phyloP scores from a whole-genome alignment of 495 filamentous ascomycete species.

The Tuber brumale region DNA sequence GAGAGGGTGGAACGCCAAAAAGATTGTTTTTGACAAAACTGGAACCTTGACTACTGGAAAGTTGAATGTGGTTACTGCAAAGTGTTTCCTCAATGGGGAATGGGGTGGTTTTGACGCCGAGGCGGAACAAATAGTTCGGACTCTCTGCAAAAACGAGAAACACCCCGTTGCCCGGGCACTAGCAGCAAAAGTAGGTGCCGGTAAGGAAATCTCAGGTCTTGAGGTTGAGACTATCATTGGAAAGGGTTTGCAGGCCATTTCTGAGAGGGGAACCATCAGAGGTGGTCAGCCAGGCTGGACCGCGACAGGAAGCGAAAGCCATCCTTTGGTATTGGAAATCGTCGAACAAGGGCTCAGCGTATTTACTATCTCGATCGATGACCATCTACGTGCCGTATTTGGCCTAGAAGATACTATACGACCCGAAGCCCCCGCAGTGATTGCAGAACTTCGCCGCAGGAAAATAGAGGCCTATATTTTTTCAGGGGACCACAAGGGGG shows the following conservation, averaged over 20 bases:
- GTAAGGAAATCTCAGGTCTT: constrained; percentile 11
- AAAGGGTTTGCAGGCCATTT: constrained; percentile 47
- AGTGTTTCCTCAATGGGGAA: constrained; percentile 34
- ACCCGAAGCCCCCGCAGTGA: constrained; percentile 49
- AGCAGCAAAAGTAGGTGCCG: constrained; percentile 43
- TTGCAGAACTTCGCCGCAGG: constrained; percentile 52
- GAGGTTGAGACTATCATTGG: constrained; percentile 48
- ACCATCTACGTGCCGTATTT: constrained; percentile 51
- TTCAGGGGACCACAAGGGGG: constrained; percentile 61
- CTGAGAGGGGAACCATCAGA: constrained; percentile 44
- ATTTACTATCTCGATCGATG: constrained; percentile 57
- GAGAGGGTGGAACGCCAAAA: constrained; percentile 54
- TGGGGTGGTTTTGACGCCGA: constrained; percentile 36
- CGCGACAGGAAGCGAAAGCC: constrained; percentile 30
- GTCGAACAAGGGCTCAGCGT: constrained; percentile 51
- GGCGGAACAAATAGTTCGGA: constrained; percentile 41
- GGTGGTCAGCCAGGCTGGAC: constrained; percentile 62
- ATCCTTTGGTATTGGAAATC: constrained; percentile 46
- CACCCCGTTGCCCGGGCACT: constrained; percentile 67
- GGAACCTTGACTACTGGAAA: constrained; percentile 65
- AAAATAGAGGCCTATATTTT: constrained; percentile 57
- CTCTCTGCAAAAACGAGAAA: constrained; percentile 50
- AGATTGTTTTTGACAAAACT: constrained; percentile 81
- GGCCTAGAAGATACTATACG: constrained; percentile 58
- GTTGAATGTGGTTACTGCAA: constrained; percentile 48